phyloP scores from a whole-genome alignment of 495 filamentous ascomycete genomes.

The Thermochaetoides thermophila region DNA sequence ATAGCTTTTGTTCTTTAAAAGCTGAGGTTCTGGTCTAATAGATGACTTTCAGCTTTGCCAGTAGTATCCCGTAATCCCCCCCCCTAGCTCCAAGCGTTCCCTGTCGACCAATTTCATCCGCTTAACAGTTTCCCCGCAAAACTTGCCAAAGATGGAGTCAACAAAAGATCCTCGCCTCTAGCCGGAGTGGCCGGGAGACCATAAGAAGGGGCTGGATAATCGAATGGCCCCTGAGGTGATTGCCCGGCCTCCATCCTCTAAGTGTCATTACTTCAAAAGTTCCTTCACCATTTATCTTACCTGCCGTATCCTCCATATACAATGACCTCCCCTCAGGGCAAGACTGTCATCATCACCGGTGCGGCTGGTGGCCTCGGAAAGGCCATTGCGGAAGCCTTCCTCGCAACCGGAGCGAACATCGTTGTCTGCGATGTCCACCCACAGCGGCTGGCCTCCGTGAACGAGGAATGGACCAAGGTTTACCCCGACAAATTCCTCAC shows the following conservation, averaged over 20 bases:
- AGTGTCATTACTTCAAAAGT: not conserved
- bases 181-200: too few relatives aligned
- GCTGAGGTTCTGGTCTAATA: too few relatives aligned
- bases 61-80: too few relatives aligned
- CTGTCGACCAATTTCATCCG: too few relatives aligned
- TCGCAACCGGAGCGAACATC: constrained; percentile 28
- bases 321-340: constrained; percentile 18
- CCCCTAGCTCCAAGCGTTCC: too few relatives aligned
- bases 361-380: constrained; percentile 29
- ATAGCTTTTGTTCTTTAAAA: too few relatives aligned
- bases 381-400: constrained; percentile 23
- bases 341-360: constrained; percentile 31
- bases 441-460: constrained; percentile 20
- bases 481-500: constrained; percentile 17
- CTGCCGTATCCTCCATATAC: not conserved
- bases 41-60: too few relatives aligned
- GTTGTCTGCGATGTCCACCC: constrained; percentile 32
- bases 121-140: too few relatives aligned
- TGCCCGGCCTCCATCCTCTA: not conserved
- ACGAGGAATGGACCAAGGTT: constrained; percentile 14
- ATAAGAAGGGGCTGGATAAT: too few relatives aligned
- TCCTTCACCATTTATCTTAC: not conserved
- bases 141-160: too few relatives aligned
- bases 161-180: too few relatives aligned
- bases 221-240: too few relatives aligned